Evolutionary conservation across 345 rosid species (phyloP).

Genomic region (Rhodamnia rubescens): DNA sequence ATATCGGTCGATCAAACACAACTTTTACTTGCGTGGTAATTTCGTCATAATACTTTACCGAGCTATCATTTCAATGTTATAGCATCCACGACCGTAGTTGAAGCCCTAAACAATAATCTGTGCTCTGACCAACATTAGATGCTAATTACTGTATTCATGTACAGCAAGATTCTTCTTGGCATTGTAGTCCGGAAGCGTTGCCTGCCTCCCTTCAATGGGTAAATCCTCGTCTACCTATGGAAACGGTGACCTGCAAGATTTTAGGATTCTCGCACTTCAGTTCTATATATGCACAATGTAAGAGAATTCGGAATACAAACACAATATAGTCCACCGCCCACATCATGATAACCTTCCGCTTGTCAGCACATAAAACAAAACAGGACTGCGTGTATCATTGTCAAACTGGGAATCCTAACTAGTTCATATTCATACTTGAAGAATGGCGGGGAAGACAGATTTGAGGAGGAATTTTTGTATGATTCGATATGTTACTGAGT

Average conservation of each 20-base stretch:
- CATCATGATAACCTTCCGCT: neutral
- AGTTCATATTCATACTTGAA: neutral
- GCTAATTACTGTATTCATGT: neutral
- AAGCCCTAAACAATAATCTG: neutral
- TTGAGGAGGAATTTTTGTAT: too few species aligned
- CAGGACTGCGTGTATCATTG: neutral
- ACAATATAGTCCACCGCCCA: too few species aligned
- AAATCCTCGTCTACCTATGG: neutral
- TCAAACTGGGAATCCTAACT: neutral
- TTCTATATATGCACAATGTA: neutral
- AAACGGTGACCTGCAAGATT: too few species aligned
- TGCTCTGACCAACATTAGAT: neutral
- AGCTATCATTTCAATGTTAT: neutral
- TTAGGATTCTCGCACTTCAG: neutral
- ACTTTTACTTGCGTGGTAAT: neutral
- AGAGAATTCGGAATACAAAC: neutral
- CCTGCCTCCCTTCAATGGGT: slow-evolving; percentile 53
- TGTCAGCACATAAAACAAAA: neutral
- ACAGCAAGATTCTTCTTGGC: slow-evolving; percentile 25
- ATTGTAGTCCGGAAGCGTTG: slow-evolving; percentile 55
- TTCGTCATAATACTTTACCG: too few species aligned
- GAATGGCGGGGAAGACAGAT: too few species aligned
- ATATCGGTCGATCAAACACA: neutral
- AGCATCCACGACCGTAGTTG: neutral
- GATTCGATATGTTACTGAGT: too few species aligned